Conservation (phyloP, 306 rosid genomes). For the Casuarina cunninghamiana region DNA sequence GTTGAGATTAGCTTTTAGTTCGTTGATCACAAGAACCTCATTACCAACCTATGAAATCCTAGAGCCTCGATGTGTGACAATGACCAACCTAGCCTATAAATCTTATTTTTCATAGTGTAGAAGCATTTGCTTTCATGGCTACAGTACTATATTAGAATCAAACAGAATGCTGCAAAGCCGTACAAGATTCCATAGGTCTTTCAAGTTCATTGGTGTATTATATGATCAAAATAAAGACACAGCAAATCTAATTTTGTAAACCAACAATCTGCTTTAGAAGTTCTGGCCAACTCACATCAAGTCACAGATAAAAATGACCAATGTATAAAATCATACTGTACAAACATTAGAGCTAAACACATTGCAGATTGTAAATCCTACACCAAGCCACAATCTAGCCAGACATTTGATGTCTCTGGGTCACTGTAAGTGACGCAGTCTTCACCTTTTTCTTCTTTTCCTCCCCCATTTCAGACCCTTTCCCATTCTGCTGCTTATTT, state of each 20-base stretch:
- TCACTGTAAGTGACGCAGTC: neutral
- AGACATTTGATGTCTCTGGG: neutral
- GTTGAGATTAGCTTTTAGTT: neutral
- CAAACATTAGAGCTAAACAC: neutral
- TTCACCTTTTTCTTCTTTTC: neutral
- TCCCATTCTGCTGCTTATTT: neutral
- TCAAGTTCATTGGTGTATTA: neutral
- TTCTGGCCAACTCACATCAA: neutral
- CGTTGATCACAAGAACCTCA: neutral
- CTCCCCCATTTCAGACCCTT: neutral
- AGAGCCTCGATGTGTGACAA: neutral
- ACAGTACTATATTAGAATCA: neutral
- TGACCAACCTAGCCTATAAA: neutral
- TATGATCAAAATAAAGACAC: neutral
- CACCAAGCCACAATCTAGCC: neutral
- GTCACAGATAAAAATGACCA: neutral
- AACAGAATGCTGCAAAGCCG: neutral
- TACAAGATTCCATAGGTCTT: neutral
- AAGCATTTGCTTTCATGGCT: neutral
- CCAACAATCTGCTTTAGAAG: neutral
- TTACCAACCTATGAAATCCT: neutral
- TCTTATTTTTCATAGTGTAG: neutral
- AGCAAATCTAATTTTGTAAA: neutral
- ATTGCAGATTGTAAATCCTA: neutral
- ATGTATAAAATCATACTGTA: neutral